These are phyloP conservation scores for Wolfiporia cocos DNA, from an alignment of 1,284 basidiomycete genomes.

Conservation along the genomic window DNA sequence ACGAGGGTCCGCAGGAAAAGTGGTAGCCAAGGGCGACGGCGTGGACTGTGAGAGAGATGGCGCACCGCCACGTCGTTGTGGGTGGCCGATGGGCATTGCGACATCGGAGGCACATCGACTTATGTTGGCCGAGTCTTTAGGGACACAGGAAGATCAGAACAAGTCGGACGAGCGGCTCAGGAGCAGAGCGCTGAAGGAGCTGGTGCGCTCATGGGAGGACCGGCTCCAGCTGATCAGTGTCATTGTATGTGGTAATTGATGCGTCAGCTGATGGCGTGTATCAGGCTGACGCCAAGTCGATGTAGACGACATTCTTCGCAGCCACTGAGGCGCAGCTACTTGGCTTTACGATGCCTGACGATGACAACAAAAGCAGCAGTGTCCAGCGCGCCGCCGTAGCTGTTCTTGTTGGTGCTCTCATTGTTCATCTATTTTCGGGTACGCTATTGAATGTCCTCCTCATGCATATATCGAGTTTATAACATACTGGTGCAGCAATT, in stretches of 20 bases:
- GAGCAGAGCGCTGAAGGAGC: conserved; percentile 38
- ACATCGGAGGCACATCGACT: no score
- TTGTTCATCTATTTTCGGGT: conserved; percentile 53
- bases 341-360: conserved; percentile 31
- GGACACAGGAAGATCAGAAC: conserved; percentile 43
- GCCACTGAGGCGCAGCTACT: conserved; percentile 49
- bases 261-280: no score
- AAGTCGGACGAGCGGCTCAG: conserved; percentile 37
- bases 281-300: not conserved
- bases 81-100: no score
- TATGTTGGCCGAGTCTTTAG: no score
- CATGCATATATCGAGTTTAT: no score
- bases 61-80: no score
- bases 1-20: no score
- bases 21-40: no score
- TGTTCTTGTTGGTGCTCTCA: conserved; percentile 42
- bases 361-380: conserved; percentile 8
- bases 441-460: conserved; percentile 18
- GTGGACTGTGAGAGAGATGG: no score
- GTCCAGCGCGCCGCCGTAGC: conserved; percentile 37
- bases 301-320: conserved; percentile 58
- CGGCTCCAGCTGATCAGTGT: conserved; percentile 52
- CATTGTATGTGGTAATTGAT: conserved; percentile 21
- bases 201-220: conserved; percentile 56
- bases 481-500: conserved; percentile 44